Conservation (phyloP, 2,329 filamentous ascomycete genomes). For the Pleurostoma richardsiae region DNA sequence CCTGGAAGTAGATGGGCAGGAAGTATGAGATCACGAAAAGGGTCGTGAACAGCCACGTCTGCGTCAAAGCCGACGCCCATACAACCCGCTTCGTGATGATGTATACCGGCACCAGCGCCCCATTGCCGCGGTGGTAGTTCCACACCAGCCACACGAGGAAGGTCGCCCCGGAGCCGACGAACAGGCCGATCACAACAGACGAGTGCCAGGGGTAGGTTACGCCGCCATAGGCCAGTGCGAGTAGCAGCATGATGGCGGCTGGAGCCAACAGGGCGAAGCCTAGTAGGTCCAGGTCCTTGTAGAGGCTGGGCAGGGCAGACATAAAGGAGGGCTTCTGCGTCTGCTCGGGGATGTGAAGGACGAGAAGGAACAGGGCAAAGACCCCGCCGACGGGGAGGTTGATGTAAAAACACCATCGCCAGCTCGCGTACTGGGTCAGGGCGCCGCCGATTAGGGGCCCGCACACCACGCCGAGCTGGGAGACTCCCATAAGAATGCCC, state of each 20-base stretch:
- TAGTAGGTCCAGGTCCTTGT: conserved; percentile 30
- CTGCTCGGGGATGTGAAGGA: conserved; percentile 30
- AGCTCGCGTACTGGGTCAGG: conserved; percentile 31
- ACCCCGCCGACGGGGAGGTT: conserved; percentile 38
- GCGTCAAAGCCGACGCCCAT: not conserved
- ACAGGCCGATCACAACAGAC: conserved; percentile 30
- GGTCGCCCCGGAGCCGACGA: conserved; percentile 19
- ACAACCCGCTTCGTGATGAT: not conserved
- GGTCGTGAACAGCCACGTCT: not conserved
- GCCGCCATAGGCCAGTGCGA: conserved; percentile 39
- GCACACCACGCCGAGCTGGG: conserved; percentile 36
- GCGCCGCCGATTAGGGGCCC: conserved; percentile 43
- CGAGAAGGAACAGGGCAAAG: conserved; percentile 22
- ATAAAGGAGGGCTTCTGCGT: conserved; percentile 20
- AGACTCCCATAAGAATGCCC: conserved; percentile 13
- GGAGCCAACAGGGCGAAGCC: conserved; percentile 37
- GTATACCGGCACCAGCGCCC: not conserved
- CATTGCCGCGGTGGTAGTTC: not conserved
- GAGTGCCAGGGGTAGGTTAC: conserved; percentile 32
- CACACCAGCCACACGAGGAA: not conserved
- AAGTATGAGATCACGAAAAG: not conserved
- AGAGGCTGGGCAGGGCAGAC: conserved; percentile 15
- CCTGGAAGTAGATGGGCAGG: conserved; percentile 4
- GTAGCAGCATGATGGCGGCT: conserved; percentile 32
- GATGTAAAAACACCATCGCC: conserved; percentile 46